Evolutionary conservation across 805 yeast species (phyloP).

Genomic region (Kregervanrija delftensis): DNA sequence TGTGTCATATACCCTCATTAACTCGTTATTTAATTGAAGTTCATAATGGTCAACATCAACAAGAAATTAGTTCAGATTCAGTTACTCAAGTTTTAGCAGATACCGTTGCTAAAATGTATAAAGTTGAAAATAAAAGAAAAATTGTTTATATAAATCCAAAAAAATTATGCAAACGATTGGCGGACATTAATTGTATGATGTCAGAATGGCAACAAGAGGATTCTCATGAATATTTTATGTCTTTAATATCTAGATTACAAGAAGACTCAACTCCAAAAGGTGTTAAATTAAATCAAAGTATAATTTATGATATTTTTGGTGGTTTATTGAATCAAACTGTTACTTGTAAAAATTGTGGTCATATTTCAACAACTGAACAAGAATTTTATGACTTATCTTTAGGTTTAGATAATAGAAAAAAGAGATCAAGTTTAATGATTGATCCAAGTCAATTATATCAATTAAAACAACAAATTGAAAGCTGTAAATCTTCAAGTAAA

Average conservation of each 20-base stretch:
- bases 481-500: conserved; percentile 18
- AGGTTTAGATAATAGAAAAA: conserved; percentile 55
- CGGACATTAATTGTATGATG: conserved; percentile 93
- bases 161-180: conserved; percentile 60
- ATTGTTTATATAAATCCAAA: conserved; percentile 64
- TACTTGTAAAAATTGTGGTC: conserved; percentile 75
- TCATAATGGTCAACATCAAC: conserved; percentile 42
- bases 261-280: conserved; percentile 92
- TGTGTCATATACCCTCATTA: conserved; percentile 86
- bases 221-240: conserved; percentile 95
- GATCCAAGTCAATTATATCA: conserved; percentile 22
- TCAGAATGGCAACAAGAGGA: conserved; percentile 97
- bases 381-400: conserved; percentile 90
- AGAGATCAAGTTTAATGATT: conserved; percentile 28
- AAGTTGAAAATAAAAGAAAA: conserved; percentile 34
- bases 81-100: conserved; percentile 66
- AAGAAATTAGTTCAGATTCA: conserved; percentile 42
- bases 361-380: conserved; percentile 80
- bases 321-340: conserved; percentile 82
- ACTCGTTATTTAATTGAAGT: conserved; percentile 76
- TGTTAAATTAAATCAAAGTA: conserved; percentile 69
- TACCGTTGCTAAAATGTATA: conserved; percentile 65
- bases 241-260: conserved; percentile 77
- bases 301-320: conserved; percentile 90
- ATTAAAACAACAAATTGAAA: conserved; percentile 22